Evolutionary conservation across 805 yeast genomes (phyloP).

Genomic region (Lachancea mirantina): DNA sequence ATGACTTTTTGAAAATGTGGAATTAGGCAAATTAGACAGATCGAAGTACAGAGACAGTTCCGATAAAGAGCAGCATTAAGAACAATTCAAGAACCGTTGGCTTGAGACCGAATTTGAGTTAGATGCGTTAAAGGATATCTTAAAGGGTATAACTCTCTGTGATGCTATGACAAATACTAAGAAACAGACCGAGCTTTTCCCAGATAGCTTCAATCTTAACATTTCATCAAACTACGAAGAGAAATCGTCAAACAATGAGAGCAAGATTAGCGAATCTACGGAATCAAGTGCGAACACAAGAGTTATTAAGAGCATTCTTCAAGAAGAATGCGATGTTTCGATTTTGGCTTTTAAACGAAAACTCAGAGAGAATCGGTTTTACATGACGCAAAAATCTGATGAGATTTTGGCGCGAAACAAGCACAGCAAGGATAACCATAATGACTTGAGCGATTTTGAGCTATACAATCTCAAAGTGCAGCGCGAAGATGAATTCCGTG

Average conservation of each 20-base stretch:
- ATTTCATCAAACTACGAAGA: slow-evolving; percentile 1
- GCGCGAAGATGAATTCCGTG: slow-evolving; percentile 28
- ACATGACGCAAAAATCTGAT: slow-evolving; percentile 16
- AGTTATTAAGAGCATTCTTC: slow-evolving; percentile 12
- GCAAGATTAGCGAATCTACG: slow-evolving; percentile 1
- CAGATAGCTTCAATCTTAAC: slow-evolving; percentile 17
- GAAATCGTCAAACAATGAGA: not conserved
- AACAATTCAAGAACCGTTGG: too few relatives aligned
- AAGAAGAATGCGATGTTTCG: slow-evolving; percentile 15
- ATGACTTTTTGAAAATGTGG: too few relatives aligned
- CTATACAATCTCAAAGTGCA: slow-evolving; percentile 31
- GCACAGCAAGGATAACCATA: slow-evolving; percentile 4
- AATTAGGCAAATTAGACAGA: too few relatives aligned
- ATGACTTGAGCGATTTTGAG: slow-evolving; percentile 26
- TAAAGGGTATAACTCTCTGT: not conserved
- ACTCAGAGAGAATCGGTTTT: slow-evolving; percentile 18
- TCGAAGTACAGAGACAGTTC: too few relatives aligned
- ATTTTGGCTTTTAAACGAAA: slow-evolving; percentile 15
- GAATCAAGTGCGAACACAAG: slow-evolving; percentile 11
- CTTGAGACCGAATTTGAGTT: too few relatives aligned
- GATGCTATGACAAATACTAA: slow-evolving; percentile 6
- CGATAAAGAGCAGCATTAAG: too few relatives aligned
- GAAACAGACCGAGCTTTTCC: slow-evolving; percentile 16
- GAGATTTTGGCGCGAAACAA: slow-evolving; percentile 8
- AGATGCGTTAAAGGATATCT: too few relatives aligned